phyloP scores from a whole-genome alignment of 208 protist genomes.

The Trypanosoma boissoni region DNA sequence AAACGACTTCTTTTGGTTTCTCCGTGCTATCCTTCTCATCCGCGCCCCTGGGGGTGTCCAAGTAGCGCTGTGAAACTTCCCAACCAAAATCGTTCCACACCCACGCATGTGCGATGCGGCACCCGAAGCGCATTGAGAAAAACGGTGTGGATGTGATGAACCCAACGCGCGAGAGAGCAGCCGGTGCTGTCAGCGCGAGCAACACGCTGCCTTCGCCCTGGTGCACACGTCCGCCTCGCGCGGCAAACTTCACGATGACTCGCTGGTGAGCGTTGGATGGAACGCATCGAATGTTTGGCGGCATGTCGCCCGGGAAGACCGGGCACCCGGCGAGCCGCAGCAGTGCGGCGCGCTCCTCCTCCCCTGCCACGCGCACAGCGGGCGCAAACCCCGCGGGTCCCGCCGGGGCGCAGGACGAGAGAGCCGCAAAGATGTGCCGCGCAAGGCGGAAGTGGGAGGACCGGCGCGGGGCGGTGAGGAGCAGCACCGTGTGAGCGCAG shows the following conservation, averaged over 20 bases:
- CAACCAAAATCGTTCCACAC: slow-evolving; percentile 22
- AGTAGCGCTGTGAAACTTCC: neutral
- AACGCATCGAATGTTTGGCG: slow-evolving; percentile 18
- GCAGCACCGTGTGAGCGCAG: slow-evolving; percentile 21
- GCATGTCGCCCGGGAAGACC: slow-evolving; percentile 39
- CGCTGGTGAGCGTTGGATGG: slow-evolving; percentile 38
- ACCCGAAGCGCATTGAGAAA: slow-evolving; percentile 72
- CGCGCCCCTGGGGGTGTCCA: neutral
- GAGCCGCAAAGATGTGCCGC: slow-evolving; percentile 23
- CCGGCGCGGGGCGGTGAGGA: slow-evolving; percentile 1
- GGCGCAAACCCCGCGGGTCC: slow-evolving; percentile 16
- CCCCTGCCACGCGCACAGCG: slow-evolving; percentile 33
- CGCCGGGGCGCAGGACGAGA: neutral
- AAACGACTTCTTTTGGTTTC: slow-evolving; percentile 10
- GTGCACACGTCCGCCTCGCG: slow-evolving; percentile 15
- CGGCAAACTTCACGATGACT: slow-evolving; percentile 33
- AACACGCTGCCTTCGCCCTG: slow-evolving; percentile 28
- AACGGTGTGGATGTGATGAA: slow-evolving; percentile 45
- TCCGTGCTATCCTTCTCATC: neutral
- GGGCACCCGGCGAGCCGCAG: slow-evolving; percentile 43
- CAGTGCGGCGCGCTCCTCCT: slow-evolving; percentile 44
- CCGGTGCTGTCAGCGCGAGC: slow-evolving; percentile 24
- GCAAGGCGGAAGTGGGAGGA: slow-evolving; percentile 27
- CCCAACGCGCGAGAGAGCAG: slow-evolving; percentile 32
- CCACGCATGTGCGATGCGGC: slow-evolving; percentile 56